Conservation (phyloP, 192 early-diverging fungal genomes). For the Gonapodya sp. region DNA sequence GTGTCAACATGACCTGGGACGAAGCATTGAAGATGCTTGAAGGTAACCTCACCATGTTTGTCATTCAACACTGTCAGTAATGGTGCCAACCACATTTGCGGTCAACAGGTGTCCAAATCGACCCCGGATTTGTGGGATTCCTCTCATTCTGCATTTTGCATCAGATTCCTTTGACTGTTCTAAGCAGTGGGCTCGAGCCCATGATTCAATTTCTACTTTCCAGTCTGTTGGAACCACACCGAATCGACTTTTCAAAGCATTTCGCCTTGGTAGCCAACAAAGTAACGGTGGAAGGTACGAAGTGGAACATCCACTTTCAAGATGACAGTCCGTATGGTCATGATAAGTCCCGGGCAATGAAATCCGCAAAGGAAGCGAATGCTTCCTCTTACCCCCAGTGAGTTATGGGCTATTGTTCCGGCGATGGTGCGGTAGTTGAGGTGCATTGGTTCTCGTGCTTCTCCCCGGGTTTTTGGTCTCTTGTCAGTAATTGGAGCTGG, state of each 20-base stretch:
- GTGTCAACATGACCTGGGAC: constrained; percentile 30
- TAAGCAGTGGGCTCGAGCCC: neutral
- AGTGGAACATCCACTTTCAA: neutral
- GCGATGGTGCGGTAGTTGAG: too few species aligned
- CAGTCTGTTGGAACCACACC: neutral
- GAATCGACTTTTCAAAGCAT: neutral
- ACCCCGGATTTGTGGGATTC: neutral
- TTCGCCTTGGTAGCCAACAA: neutral
- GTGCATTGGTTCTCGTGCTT: too few species aligned
- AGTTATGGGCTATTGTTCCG: too few species aligned
- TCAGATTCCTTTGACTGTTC: neutral
- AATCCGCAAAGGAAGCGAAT: constrained; percentile 6
- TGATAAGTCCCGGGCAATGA: constrained; percentile 42
- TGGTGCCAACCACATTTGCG: too few species aligned
- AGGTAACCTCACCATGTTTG: too few species aligned
- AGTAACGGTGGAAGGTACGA: neutral
- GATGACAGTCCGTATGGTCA: constrained; percentile 40
- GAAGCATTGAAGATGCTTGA: constrained; percentile 32
- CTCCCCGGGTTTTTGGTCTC: too few species aligned
- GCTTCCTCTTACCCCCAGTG: constrained; percentile 12
- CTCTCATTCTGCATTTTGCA: neutral
- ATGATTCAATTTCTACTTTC: neutral
- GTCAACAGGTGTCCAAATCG: neutral
- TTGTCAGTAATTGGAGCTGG: too few species aligned
- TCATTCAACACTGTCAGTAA: too few species aligned